phyloP scores from a whole-genome alignment of 257 asterid genomes.

The Penstemon newberryi region DNA sequence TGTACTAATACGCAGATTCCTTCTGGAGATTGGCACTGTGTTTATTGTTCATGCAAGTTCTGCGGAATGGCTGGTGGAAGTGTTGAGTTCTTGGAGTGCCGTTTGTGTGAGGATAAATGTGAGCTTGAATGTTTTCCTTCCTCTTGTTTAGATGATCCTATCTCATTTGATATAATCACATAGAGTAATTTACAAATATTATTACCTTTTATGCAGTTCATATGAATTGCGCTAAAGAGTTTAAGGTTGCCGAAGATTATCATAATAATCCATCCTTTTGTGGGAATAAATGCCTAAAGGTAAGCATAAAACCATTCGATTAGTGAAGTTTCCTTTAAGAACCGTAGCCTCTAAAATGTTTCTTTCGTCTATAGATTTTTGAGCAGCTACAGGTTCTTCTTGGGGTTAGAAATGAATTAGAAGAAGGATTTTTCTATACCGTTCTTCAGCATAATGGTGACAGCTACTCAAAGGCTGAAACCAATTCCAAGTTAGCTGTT shows the following conservation, averaged over 20 bases:
- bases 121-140: constrained; percentile 23
- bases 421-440: no score
- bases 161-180: constrained; percentile 13
- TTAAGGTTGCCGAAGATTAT: constrained; percentile 34
- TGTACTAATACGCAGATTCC: neutral
- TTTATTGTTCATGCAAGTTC: constrained; percentile 83
- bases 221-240: constrained; percentile 43
- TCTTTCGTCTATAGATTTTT: constrained; percentile 49
- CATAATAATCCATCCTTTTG: no score
- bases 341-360: neutral
- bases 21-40: constrained; percentile 79
- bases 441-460: no score
- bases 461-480: no score
- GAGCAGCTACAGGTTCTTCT: constrained; percentile 61
- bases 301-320: no score
- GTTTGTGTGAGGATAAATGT: constrained; percentile 82
- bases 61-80: constrained; percentile 60
- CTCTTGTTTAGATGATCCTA: neutral
- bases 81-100: constrained; percentile 50
- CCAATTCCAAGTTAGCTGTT: no score
- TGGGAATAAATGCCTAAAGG: no score
- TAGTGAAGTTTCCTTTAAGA: no score
- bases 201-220: constrained; percentile 60
- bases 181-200: constrained; percentile 3
- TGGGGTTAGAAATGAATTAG: constrained; percentile 41